phyloP scores from a whole-genome alignment of 495 filamentous ascomycete genomes.

The Talaromyces liani region DNA sequence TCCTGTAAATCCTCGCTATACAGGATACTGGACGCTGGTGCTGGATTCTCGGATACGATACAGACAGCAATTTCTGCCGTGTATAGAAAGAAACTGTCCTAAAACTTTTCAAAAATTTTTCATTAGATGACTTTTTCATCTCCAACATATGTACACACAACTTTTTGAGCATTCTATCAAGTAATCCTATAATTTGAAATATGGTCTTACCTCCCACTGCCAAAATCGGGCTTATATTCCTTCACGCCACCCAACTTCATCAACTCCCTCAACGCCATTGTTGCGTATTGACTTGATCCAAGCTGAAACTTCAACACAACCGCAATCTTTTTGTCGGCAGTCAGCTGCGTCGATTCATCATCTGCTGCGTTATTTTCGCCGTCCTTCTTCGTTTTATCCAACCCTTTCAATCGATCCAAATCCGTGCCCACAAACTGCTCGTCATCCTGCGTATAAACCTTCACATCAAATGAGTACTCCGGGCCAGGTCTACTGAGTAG shows the following conservation, averaged over 20 bases:
- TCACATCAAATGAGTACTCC: conserved; percentile 58
- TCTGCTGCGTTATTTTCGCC: not conserved
- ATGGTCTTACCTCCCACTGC: conserved; percentile 28
- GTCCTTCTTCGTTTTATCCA: conserved; percentile 10
- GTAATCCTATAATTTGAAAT: not conserved
- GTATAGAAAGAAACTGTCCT: too few species aligned
- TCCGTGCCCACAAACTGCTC: conserved; percentile 87
- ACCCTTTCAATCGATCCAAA: conserved; percentile 44
- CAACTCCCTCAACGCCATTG: conserved; percentile 86
- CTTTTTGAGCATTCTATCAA: not conserved
- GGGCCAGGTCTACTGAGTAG: conserved; percentile 58
- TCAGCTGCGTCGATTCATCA: not conserved
- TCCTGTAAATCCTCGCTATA: too few species aligned
- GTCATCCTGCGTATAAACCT: conserved; percentile 57
- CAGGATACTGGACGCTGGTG: too few species aligned
- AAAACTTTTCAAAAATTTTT: not conserved
- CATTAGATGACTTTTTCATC: not conserved
- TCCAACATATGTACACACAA: not conserved
- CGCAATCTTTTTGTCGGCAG: conserved; percentile 51
- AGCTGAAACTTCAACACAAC: conserved; percentile 82
- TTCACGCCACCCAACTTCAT: conserved; percentile 56
- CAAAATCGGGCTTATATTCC: conserved; percentile 59
- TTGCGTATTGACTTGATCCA: conserved; percentile 83
- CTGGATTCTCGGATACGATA: too few species aligned
- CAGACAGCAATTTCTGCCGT: too few species aligned